Evolutionary conservation across 805 yeast genomes (phyloP).

Genomic region (Saturnispora kantuleensis): DNA sequence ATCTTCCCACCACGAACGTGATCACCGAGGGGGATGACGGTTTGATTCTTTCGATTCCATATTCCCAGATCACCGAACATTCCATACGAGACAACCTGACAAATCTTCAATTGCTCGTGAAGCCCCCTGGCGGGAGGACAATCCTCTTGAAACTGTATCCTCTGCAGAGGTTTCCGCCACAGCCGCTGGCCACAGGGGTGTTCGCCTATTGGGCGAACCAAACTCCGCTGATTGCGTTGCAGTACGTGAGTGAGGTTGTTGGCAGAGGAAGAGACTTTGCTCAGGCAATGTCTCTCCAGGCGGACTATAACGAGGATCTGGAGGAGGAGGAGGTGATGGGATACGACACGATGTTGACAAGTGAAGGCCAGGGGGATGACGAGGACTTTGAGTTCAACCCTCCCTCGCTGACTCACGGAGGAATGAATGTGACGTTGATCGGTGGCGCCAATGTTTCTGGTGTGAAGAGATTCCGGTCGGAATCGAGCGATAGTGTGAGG

Average conservation of each 20-base stretch:
- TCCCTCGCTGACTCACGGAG: slow-evolving; percentile 12
- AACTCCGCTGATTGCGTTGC: slow-evolving; percentile 14
- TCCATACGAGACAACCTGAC: slow-evolving; percentile 15
- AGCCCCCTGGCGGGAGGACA: neutral
- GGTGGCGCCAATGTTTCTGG: slow-evolving; percentile 16
- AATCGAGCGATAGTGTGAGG: slow-evolving; percentile 5
- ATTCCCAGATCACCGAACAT: slow-evolving; percentile 15
- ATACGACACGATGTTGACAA: slow-evolving; percentile 12
- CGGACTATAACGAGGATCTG: neutral
- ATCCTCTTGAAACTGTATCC: slow-evolving; percentile 13
- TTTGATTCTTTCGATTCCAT: slow-evolving; percentile 16
- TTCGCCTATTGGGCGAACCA: slow-evolving; percentile 15
- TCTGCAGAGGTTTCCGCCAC: slow-evolving; percentile 13
- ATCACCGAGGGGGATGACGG: slow-evolving; percentile 4
- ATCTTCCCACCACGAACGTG: slow-evolving; percentile 11
- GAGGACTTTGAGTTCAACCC: slow-evolving; percentile 14
- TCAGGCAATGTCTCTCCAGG: neutral
- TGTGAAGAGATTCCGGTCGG: slow-evolving; percentile 17
- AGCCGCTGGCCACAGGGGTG: slow-evolving; percentile 12
- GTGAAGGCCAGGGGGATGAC: slow-evolving; percentile 23
- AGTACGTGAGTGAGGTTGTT: slow-evolving; percentile 18
- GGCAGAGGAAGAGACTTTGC: slow-evolving; percentile 12
- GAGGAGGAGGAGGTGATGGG: neutral
- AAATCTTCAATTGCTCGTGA: slow-evolving; percentile 5
- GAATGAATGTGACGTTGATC: slow-evolving; percentile 22